These are phyloP conservation scores for Cantharellus cinnabarinus DNA, from an alignment of 768 basidiomycete genomes.

Conservation along the genomic window DNA sequence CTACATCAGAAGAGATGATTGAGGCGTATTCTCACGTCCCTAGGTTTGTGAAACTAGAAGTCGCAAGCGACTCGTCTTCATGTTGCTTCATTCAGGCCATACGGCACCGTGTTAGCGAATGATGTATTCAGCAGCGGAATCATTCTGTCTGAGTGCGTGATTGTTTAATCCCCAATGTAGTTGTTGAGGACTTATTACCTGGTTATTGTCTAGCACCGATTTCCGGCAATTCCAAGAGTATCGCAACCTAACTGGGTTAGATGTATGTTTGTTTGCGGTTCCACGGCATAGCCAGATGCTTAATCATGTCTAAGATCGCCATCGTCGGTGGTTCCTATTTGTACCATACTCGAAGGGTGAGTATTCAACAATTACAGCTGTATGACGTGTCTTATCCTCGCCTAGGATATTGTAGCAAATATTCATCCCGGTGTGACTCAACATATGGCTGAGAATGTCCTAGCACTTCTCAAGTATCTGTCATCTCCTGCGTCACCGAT, in stretches of 20 bases:
- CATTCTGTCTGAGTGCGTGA: constrained; percentile 58
- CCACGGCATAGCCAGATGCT: not conserved
- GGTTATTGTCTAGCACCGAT: constrained; percentile 44
- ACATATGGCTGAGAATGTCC: constrained; percentile 77
- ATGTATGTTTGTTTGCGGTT: constrained; percentile 29
- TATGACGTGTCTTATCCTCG: constrained; percentile 2
- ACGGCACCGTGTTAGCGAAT: constrained; percentile 74
- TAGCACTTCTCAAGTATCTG: constrained; percentile 57
- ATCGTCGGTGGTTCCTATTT: constrained; percentile 81
- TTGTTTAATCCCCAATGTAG: constrained; percentile 11
- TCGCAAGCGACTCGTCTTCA: not conserved
- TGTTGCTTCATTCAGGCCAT: constrained; percentile 27
- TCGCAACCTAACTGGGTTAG: constrained; percentile 74
- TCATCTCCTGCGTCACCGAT: constrained; percentile 50
- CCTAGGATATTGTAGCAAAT: constrained; percentile 57
- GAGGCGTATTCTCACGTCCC: constrained; percentile 73
- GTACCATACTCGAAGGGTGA: constrained; percentile 78
- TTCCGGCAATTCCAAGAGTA: constrained; percentile 88
- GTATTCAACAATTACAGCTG: constrained; percentile 2
- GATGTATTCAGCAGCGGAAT: constrained; percentile 87
- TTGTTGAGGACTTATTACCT: not conserved
- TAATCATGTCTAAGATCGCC: constrained; percentile 40
- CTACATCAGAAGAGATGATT: constrained; percentile 88
- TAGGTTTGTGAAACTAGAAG: constrained; percentile 22
- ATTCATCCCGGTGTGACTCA: constrained; percentile 65